These are phyloP conservation scores for Neonectria hederae DNA, from an alignment of 2,329 filamentous ascomycete genomes.

Conservation along the genomic window DNA sequence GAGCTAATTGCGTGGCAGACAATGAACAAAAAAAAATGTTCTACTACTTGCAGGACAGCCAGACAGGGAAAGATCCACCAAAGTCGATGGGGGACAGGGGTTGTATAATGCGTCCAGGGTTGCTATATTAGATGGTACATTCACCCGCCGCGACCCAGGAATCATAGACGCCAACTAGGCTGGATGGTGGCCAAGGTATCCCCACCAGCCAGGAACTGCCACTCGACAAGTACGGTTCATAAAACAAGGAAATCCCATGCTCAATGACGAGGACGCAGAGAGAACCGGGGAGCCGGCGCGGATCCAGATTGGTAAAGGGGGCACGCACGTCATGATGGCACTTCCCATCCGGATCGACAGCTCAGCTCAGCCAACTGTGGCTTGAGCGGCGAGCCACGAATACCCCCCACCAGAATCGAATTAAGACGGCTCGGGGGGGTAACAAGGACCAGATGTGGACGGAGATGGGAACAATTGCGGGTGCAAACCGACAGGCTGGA, in stretches of 20 bases:
- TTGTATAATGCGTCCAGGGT: conserved; percentile 45
- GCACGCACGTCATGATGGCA: conserved; percentile 39
- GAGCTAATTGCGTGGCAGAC: conserved; percentile 41
- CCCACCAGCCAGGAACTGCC: conserved; percentile 40
- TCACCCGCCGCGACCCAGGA: conserved; percentile 25
- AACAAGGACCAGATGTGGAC: conserved; percentile 19
- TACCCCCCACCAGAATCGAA: conserved; percentile 32
- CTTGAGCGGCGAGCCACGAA: conserved; percentile 27
- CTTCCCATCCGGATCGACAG: conserved; percentile 33
- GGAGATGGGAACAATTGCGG: conserved; percentile 35
- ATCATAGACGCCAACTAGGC: conserved; percentile 35
- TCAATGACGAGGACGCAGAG: conserved; percentile 19
- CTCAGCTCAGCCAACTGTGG: conserved; percentile 37
- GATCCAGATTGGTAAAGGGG: conserved; percentile 39
- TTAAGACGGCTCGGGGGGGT: conserved; percentile 23
- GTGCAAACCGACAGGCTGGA: conserved; percentile 38
- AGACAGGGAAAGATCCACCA: conserved; percentile 32
- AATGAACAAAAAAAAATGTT: conserved; percentile 36
- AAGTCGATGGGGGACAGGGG: conserved; percentile 38
- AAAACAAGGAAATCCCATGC: conserved; percentile 38
- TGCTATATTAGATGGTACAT: conserved; percentile 43
- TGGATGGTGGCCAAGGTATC: conserved; percentile 41
- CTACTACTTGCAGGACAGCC: conserved; percentile 34
- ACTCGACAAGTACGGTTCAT: conserved; percentile 36
- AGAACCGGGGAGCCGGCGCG: conserved; percentile 34